Conservation (phyloP, 1,284 basidiomycete species). For the Tilletia indica region DNA sequence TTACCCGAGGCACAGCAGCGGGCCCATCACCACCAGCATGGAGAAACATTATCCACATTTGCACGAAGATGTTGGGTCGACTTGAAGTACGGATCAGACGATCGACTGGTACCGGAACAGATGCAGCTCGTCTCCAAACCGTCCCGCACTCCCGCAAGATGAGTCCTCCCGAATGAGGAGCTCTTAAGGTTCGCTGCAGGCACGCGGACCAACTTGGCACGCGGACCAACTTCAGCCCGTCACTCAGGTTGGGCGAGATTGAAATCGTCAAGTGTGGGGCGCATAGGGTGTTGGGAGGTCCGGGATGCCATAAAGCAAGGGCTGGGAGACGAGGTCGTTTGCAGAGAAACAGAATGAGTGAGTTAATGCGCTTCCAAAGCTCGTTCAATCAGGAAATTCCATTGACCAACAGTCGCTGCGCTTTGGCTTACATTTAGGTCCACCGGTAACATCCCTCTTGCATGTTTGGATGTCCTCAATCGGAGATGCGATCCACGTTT, state of each 20-base stretch:
- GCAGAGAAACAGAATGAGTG: conserved; percentile 32
- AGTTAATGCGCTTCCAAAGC: too few relatives aligned
- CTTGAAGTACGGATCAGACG: conserved; percentile 77
- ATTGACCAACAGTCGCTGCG: too few relatives aligned
- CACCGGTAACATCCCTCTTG: too few relatives aligned
- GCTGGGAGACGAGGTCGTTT: conserved; percentile 57
- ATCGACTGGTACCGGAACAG: conserved; percentile 72
- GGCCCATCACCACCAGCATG: conserved; percentile 68
- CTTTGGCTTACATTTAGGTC: too few relatives aligned
- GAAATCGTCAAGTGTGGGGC: conserved; percentile 71
- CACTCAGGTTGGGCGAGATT: conserved; percentile 80
- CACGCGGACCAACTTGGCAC: conserved; percentile 60
- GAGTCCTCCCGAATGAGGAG: conserved; percentile 69
- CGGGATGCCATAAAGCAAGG: conserved; percentile 57
- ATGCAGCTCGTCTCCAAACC: conserved; percentile 76
- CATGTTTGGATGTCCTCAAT: too few relatives aligned
- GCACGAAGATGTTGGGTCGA: conserved; percentile 71
- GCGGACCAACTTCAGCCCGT: conserved; percentile 63
- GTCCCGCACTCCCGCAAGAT: conserved; percentile 64
- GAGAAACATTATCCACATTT: conserved; percentile 58
- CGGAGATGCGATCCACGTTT: too few relatives aligned
- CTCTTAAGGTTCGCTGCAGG: conserved; percentile 68
- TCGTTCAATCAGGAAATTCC: too few relatives aligned
- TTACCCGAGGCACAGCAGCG: conserved; percentile 74
- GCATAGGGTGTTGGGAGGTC: conserved; percentile 58